phyloP scores from a whole-genome alignment of 805 yeast genomes.

The Kuraishia floccosa region DNA sequence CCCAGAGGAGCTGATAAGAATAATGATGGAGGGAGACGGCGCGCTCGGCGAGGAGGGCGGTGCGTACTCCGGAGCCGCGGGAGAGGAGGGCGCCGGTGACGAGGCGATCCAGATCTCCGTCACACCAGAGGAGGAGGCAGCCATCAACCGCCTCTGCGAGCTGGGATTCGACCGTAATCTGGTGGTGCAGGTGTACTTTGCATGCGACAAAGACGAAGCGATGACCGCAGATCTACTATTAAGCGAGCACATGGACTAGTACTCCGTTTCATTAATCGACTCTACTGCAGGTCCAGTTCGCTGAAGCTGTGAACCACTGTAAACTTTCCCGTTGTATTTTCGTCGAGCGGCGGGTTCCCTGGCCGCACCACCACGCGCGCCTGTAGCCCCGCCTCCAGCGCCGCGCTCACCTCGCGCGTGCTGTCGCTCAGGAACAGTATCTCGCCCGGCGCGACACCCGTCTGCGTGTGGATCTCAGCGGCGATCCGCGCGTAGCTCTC shows the following conservation, averaged over 20 bases:
- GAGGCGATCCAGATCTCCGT: slow-evolving; percentile 44
- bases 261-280: no score
- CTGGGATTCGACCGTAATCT: slow-evolving; percentile 83
- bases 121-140: slow-evolving; percentile 76
- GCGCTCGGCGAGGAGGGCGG: slow-evolving; percentile 26
- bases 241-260: slow-evolving; percentile 33
- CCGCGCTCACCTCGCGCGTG: slow-evolving; percentile 67
- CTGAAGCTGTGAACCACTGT: no score
- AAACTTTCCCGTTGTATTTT: slow-evolving; percentile 19
- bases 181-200: slow-evolving; percentile 90
- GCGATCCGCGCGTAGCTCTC: slow-evolving; percentile 50
- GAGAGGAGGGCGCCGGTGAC: slow-evolving; percentile 23
- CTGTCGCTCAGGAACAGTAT: slow-evolving; percentile 75
- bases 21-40: slow-evolving; percentile 46
- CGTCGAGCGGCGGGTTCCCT: slow-evolving; percentile 51
- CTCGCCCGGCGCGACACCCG: slow-evolving; percentile 9
- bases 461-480: slow-evolving; percentile 18
- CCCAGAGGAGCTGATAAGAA: slow-evolving; percentile 81
- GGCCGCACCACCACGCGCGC: slow-evolving; percentile 56
- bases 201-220: slow-evolving; percentile 97
- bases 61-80: slow-evolving; percentile 24
- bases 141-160: slow-evolving; percentile 84
- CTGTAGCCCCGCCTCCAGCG: slow-evolving; percentile 49
- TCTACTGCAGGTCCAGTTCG: no score
- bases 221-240: slow-evolving; percentile 89